A percentile compares a stretch with the other conserved stretches of the same genome.
Conservation (phyloP, 305 asterid genomes). For the Fraxinus nigra region DNA sequence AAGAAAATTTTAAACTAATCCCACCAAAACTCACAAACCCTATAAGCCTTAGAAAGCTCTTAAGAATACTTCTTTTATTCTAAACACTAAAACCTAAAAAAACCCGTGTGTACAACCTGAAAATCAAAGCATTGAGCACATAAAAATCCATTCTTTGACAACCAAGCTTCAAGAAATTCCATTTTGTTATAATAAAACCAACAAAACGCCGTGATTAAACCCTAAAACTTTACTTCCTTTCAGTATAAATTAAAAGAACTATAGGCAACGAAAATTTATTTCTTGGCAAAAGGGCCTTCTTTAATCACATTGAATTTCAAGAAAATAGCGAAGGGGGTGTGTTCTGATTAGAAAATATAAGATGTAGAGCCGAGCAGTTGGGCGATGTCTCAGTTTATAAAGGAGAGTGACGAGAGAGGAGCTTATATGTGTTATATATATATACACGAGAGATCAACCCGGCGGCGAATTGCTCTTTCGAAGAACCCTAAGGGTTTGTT, state of each 20-base stretch:
- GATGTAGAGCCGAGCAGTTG: slow-evolving; percentile 23
- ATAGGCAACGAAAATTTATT: neutral
- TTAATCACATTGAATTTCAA: slow-evolving; percentile 29
- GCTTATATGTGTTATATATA: slow-evolving; percentile 8
- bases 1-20: neutral
- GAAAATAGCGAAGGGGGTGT: neutral
- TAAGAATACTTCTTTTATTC: slow-evolving; percentile 20
- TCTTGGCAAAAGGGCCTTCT: slow-evolving; percentile 19
- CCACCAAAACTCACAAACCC: slow-evolving; percentile 30
- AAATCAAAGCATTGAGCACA: slow-evolving; percentile 16
- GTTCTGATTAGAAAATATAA: neutral
- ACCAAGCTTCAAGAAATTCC: slow-evolving; percentile 4
- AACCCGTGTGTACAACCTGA: slow-evolving; percentile 30
- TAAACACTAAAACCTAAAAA: slow-evolving; percentile 12
- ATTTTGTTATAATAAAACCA: slow-evolving; percentile 5
- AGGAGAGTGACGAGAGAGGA: slow-evolving; percentile 13
- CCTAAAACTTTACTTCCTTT: slow-evolving; percentile 7
- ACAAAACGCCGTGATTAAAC: slow-evolving; percentile 41
- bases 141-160: slow-evolving; percentile 19
- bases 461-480: slow-evolving; percentile 73
- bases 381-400: slow-evolving; percentile 19
- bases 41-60: slow-evolving; percentile 21
- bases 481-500: slow-evolving; percentile 69
- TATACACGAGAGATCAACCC: slow-evolving; percentile 33
- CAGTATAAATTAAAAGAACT: slow-evolving; percentile 19